A percentile compares a stretch with the other conserved stretches of the same genome.
phyloP scores from a whole-genome alignment of 768 basidiomycete species.

The Tylopilus rubrobrunneus region DNA sequence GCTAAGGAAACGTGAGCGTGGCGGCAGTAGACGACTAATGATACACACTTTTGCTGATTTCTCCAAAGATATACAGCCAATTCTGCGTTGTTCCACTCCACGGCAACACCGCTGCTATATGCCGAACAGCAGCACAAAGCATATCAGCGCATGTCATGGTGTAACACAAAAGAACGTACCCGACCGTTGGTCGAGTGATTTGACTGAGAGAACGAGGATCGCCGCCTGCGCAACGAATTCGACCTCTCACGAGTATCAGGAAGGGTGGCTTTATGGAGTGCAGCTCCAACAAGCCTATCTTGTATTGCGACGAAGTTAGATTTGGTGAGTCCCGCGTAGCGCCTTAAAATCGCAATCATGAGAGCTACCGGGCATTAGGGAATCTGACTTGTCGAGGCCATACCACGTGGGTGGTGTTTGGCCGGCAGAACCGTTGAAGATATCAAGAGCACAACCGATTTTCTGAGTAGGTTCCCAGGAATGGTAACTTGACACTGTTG shows the following conservation, averaged over 20 bases:
- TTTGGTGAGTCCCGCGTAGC: slow-evolving; percentile 65
- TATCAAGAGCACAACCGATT: slow-evolving; percentile 47
- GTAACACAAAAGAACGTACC: slow-evolving; percentile 26
- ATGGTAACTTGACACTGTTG: slow-evolving; percentile 82
- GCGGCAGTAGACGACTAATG: background rate
- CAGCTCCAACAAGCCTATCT: slow-evolving; percentile 67
- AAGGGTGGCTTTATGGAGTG: slow-evolving; percentile 50
- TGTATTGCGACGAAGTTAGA: slow-evolving; percentile 70
- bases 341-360: slow-evolving; percentile 60
- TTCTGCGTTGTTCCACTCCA: slow-evolving; percentile 93
- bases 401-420: slow-evolving; percentile 58
- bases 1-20: slow-evolving; percentile 34
- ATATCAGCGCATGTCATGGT: slow-evolving; percentile 5
- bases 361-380: slow-evolving; percentile 47
- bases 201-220: slow-evolving; percentile 82
- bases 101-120: slow-evolving; percentile 51
- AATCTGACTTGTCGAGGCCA: slow-evolving; percentile 53
- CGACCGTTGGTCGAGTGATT: slow-evolving; percentile 59
- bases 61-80: slow-evolving; percentile 91
- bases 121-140: slow-evolving; percentile 66
- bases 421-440: slow-evolving; percentile 51
- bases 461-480: slow-evolving; percentile 64
- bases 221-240: slow-evolving; percentile 68
- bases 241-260: slow-evolving; percentile 59
- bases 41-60: slow-evolving; percentile 79